Conservation (phyloP, 345 rosid genomes). For the Salix caprea region DNA sequence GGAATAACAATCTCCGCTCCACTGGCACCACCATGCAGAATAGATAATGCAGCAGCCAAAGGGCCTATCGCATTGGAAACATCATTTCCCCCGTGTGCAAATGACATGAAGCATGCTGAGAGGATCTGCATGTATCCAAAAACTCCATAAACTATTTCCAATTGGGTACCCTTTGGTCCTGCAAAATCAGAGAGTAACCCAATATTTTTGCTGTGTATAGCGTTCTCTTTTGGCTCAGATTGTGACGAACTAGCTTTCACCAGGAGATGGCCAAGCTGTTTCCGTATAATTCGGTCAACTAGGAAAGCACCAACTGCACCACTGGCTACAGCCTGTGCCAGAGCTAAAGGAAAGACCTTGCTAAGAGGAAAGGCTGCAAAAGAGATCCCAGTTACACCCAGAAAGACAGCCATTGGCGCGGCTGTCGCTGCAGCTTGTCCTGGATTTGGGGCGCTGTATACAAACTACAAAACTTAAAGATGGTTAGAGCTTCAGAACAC, state of each 20-base stretch:
- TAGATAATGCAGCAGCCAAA: slow-evolving; percentile 79
- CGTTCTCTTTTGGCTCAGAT: slow-evolving; percentile 31
- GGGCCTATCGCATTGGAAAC: slow-evolving; percentile 97
- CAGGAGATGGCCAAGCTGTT: slow-evolving; percentile 87
- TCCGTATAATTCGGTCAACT: slow-evolving; percentile 55
- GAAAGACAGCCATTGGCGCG: slow-evolving; percentile 73
- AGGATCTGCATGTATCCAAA: slow-evolving; percentile 94
- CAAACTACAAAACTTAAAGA: slow-evolving; percentile 52
- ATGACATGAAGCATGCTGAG: slow-evolving; percentile 98
- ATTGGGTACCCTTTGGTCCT: slow-evolving; percentile 87
- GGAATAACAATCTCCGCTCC: slow-evolving; percentile 72
- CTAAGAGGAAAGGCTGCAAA: slow-evolving; percentile 87
- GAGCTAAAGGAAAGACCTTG: slow-evolving; percentile 49
- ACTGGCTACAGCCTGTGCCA: slow-evolving; percentile 68
- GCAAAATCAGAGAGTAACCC: slow-evolving; percentile 87
- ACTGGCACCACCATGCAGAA: slow-evolving; percentile 66
- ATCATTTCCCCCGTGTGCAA: slow-evolving; percentile 94
- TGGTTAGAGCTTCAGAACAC: background rate
- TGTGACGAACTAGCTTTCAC: slow-evolving; percentile 37
- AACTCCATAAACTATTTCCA: slow-evolving; percentile 83
- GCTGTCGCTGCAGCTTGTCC: slow-evolving; percentile 91
- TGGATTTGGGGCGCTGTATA: slow-evolving; percentile 92
- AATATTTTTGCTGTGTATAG: slow-evolving; percentile 36
- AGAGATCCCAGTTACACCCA: slow-evolving; percentile 77
- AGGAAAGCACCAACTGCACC: slow-evolving; percentile 81